A percentile compares a stretch with the other conserved stretches of the same genome.
phyloP scores from a whole-genome alignment of 352 stramenopile genomes.

The Phytophthora quininea region DNA sequence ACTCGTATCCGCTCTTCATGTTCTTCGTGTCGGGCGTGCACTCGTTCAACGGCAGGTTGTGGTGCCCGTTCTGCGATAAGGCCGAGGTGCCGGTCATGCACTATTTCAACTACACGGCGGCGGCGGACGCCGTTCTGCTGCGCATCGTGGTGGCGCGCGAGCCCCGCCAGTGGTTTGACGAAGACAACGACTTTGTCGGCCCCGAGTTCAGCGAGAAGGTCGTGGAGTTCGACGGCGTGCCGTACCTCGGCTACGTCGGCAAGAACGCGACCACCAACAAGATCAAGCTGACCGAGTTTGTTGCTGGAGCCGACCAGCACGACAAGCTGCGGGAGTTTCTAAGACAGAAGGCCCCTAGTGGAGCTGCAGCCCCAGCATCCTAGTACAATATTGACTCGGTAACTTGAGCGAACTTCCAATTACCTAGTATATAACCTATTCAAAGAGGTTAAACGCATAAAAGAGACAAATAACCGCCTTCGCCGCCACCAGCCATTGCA shows the following conservation, averaged over 20 bases:
- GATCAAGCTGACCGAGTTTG: constrained; percentile 50
- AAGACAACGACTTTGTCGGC: constrained; percentile 74
- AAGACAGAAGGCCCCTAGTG: constrained; percentile 18
- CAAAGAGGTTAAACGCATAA: no score
- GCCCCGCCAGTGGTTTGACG: constrained; percentile 72
- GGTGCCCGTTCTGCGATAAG: constrained; percentile 83
- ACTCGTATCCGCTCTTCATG: constrained; percentile 75
- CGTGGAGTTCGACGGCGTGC: constrained; percentile 62
- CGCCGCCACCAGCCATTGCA: constrained; percentile 1
- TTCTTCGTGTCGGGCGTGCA: constrained; percentile 80
- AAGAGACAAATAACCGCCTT: no score
- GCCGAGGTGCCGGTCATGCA: constrained; percentile 73
- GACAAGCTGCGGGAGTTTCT: constrained; percentile 53
- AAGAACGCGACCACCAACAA: constrained; percentile 49
- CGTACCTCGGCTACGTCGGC: constrained; percentile 62
- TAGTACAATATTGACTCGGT: no score
- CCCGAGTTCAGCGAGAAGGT: constrained; percentile 63
- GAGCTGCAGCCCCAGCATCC: no score
- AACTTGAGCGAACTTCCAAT: no score
- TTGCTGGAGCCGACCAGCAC: constrained; percentile 49
- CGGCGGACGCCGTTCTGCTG: constrained; percentile 58
- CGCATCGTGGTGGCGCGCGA: constrained; percentile 64
- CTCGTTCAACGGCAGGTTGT: constrained; percentile 78
- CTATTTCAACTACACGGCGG: constrained; percentile 80
- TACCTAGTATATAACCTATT: no score